phyloP scores from a whole-genome alignment of 257 asterid species.

The Cinchona pubescens region DNA sequence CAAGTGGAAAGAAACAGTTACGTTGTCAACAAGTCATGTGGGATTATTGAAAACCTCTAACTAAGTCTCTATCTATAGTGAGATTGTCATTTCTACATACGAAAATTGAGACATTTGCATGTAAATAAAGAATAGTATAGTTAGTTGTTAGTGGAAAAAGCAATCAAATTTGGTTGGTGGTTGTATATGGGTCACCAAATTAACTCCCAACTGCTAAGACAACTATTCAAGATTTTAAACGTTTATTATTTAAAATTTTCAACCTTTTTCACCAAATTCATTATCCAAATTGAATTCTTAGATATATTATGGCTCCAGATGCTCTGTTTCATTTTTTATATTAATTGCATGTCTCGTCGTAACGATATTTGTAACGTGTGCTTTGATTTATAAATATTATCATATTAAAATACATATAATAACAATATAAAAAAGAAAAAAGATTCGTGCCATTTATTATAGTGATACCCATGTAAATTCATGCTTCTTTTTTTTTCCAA shows the following conservation, averaged over 20 bases:
- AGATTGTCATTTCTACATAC: neutral
- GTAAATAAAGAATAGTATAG: constrained; percentile 16
- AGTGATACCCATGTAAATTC: neutral
- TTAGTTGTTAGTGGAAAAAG: constrained; percentile 22
- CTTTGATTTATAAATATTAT: too few relatives aligned
- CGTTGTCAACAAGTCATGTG: neutral
- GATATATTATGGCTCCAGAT: too few relatives aligned
- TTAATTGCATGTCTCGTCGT: too few relatives aligned
- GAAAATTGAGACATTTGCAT: constrained; percentile 9
- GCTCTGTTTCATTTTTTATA: too few relatives aligned
- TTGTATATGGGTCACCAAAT: constrained; percentile 55
- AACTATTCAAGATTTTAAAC: constrained; percentile 31
- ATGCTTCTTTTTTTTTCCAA: constrained; percentile 20
- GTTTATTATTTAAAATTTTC: constrained; percentile 17
- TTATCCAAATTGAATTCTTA: constrained; percentile 47
- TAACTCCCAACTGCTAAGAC: constrained; percentile 64
- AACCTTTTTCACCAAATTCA: constrained; percentile 42
- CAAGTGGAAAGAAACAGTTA: constrained; percentile 23
- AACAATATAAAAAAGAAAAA: too few relatives aligned
- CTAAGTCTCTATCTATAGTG: neutral
- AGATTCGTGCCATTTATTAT: too few relatives aligned
- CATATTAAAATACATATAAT: too few relatives aligned
- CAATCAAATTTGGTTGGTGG: constrained; percentile 56
- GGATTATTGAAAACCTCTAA: neutral
- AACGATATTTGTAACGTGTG: too few relatives aligned